Conservation (phyloP, 495 filamentous ascomycete species). For the Podospora tetraspora region DNA sequence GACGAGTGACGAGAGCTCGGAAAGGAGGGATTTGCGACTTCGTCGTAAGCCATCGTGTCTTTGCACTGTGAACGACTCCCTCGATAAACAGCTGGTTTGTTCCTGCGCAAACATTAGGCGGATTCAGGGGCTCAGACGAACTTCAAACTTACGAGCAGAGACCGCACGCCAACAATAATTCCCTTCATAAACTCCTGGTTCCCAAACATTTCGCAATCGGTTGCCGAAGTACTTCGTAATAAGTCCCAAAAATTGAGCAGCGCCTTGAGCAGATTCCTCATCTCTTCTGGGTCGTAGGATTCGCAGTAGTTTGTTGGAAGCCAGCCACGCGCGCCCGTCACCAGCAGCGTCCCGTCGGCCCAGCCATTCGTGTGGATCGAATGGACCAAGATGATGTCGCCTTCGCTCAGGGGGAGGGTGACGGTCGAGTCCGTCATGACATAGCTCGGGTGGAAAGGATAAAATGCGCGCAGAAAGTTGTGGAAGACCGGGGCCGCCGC, state of each 20-base stretch:
- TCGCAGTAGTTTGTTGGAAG: slow-evolving; percentile 98
- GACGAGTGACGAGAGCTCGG: slow-evolving; percentile 83
- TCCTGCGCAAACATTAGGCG: slow-evolving; percentile 51
- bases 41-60: slow-evolving; percentile 70
- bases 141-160: slow-evolving; percentile 65
- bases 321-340: slow-evolving; percentile 88
- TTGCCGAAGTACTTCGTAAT: slow-evolving; percentile 60
- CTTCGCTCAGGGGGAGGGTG: slow-evolving; percentile 79
- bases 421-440: slow-evolving; percentile 67
- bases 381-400: slow-evolving; percentile 91
- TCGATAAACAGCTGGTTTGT: slow-evolving; percentile 77
- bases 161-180: slow-evolving; percentile 87
- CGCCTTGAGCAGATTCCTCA: slow-evolving; percentile 78
- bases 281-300: slow-evolving; percentile 79
- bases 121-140: background rate
- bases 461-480: slow-evolving; percentile 94
- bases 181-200: slow-evolving; percentile 88
- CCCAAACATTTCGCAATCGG: slow-evolving; percentile 63
- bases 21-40: slow-evolving; percentile 77
- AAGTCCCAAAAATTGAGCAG: slow-evolving; percentile 91
- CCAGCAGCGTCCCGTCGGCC: slow-evolving; percentile 94
- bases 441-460: slow-evolving; percentile 78
- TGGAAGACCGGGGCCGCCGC: slow-evolving; percentile 64
- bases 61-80: slow-evolving; percentile 69
- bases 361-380: slow-evolving; percentile 98